These are phyloP conservation scores for Petunia axillaris DNA, from an alignment of 257 asterid species.

Conservation along the genomic window DNA sequence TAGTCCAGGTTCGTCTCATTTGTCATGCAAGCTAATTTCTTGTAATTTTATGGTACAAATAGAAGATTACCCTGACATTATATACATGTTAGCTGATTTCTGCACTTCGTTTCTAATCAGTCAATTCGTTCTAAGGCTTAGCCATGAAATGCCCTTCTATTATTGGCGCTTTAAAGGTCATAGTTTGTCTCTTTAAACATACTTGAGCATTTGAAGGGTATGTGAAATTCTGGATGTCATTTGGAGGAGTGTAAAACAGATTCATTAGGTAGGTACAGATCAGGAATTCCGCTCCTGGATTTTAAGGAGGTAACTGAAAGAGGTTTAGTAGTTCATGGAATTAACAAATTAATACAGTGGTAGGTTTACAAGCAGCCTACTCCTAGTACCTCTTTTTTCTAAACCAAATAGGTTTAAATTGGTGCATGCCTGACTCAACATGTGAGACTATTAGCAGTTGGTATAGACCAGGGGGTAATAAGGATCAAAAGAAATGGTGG, in stretches of 20 bases:
- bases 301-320: neutral
- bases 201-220: neutral
- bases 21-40: neutral
- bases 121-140: neutral
- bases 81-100: neutral
- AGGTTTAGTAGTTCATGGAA: neutral
- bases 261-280: neutral
- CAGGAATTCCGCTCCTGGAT: neutral
- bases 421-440: no score
- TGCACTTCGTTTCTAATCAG: neutral
- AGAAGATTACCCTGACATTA: conserved; percentile 8
- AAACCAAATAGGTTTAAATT: no score
- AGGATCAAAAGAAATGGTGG: no score
- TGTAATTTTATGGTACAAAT: neutral
- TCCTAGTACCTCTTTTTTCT: neutral
- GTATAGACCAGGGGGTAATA: no score
- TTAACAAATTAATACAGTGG: neutral
- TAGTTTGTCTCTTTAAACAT: neutral
- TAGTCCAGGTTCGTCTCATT: conserved; percentile 71
- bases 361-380: neutral
- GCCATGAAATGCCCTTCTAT: neutral
- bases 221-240: neutral
- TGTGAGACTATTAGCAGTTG: no score
- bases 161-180: neutral
- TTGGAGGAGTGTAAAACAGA: conserved; percentile 1